Conservation (phyloP, 1,284 basidiomycete species). For the Xerocomus nothofagi region DNA sequence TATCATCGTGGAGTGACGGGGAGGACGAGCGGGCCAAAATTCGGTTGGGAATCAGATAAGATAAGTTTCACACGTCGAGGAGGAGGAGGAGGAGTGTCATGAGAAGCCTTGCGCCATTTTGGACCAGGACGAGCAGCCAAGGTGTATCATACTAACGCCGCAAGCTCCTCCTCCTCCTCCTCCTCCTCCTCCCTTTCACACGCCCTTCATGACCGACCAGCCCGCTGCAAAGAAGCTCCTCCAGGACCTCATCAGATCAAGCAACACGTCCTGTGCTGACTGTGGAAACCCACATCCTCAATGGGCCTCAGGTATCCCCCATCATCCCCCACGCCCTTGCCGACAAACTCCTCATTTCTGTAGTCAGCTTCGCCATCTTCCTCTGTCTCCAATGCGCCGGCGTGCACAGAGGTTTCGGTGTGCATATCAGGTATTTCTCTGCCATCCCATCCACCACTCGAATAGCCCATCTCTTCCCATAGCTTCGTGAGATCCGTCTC, state of each 20-base stretch:
- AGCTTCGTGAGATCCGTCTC: conserved; percentile 92
- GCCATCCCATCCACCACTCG: neutral
- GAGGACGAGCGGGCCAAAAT: conserved; percentile 12
- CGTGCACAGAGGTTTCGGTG: conserved; percentile 84
- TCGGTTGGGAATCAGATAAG: conserved; percentile 34
- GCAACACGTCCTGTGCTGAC: conserved; percentile 79
- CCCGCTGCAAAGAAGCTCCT: conserved; percentile 64
- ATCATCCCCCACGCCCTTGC: neutral
- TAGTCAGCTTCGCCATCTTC: conserved; percentile 76
- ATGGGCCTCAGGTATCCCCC: conserved; percentile 75
- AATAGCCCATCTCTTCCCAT: conserved; percentile 15
- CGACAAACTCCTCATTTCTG: conserved; percentile 13
- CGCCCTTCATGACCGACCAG: conserved; percentile 2
- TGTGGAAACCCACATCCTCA: conserved; percentile 86
- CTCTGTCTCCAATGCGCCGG: conserved; percentile 92
- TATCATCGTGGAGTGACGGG: conserved; percentile 49
- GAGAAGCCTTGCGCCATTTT: conserved; percentile 19
- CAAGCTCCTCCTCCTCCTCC: neutral
- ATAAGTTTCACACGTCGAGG: conserved; percentile 34
- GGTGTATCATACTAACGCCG: neutral
- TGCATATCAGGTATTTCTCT: conserved; percentile 70
- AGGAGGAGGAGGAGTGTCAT: conserved; percentile 15
- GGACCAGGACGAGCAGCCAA: neutral
- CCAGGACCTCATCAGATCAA: conserved; percentile 72
- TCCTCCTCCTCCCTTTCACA: neutral